phyloP scores from a whole-genome alignment of 768 basidiomycete species.

The Mycena vulgaris region DNA sequence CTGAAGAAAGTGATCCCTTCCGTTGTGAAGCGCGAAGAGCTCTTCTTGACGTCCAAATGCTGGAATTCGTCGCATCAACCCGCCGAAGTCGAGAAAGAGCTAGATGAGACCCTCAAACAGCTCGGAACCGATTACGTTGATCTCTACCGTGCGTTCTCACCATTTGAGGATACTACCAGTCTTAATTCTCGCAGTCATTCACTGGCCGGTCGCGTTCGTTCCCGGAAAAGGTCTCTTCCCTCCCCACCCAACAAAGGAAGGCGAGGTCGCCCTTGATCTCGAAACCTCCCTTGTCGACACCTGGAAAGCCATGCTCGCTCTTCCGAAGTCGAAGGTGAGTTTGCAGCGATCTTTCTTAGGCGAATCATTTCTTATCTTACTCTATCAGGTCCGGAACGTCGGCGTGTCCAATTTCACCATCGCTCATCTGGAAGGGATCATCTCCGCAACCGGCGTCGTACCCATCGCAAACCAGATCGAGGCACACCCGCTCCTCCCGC shows the following conservation, averaged over 20 bases:
- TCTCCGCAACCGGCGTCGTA: slow-evolving; percentile 77
- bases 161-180: neutral
- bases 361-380: slow-evolving; percentile 2
- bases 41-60: slow-evolving; percentile 87
- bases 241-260: slow-evolving; percentile 58
- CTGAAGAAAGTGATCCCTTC: slow-evolving; percentile 84
- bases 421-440: slow-evolving; percentile 75
- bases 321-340: slow-evolving; percentile 79
- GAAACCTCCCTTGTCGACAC: slow-evolving; percentile 80
- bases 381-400: slow-evolving; percentile 74
- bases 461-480: slow-evolving; percentile 89
- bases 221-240: slow-evolving; percentile 73
- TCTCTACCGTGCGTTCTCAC: slow-evolving; percentile 72
- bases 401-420: slow-evolving; percentile 90
- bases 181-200: slow-evolving; percentile 65
- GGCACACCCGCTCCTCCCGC: slow-evolving; percentile 84
- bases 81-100: slow-evolving; percentile 76
- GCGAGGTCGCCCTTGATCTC: slow-evolving; percentile 69
- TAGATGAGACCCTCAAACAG: slow-evolving; percentile 82
- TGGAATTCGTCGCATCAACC: slow-evolving; percentile 86
- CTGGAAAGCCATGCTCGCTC: slow-evolving; percentile 84
- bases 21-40: slow-evolving; percentile 84
- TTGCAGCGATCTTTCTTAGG: neutral
- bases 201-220: slow-evolving; percentile 84
- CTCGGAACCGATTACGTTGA: slow-evolving; percentile 86